Conservation (phyloP, 208 protist species). For the Polymyxa betae region DNA sequence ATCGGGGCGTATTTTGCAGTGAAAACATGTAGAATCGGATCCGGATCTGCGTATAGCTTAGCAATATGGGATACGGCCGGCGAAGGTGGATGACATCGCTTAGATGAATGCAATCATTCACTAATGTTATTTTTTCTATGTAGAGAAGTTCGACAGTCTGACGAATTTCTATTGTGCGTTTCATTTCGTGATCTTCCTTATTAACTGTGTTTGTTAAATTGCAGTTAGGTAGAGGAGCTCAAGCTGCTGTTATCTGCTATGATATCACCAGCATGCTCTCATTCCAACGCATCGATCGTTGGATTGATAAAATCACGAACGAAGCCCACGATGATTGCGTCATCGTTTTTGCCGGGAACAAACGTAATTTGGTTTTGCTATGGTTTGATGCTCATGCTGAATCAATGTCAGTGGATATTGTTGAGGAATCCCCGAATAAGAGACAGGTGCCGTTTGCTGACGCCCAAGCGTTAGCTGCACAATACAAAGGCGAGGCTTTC, state of each 20-base stretch:
- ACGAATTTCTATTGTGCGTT: constrained; percentile 37
- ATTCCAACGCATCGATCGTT: constrained; percentile 50
- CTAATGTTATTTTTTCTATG: not conserved
- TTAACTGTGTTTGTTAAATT: not conserved
- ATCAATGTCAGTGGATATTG: constrained; percentile 6
- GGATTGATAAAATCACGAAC: constrained; percentile 44
- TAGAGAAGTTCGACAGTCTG: constrained; percentile 51
- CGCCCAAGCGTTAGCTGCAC: constrained; percentile 1
- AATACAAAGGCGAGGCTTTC: constrained; percentile 16
- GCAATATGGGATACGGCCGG: constrained; percentile 43
- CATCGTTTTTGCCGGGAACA: constrained; percentile 47
- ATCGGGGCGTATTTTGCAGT: constrained; percentile 50
- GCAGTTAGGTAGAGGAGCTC: constrained; percentile 28
- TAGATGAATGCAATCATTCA: not conserved
- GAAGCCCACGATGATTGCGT: constrained; percentile 43
- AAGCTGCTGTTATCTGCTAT: constrained; percentile 34
- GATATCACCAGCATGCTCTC: constrained; percentile 41
- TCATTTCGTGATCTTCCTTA: not conserved
- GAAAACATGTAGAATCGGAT: constrained; percentile 3
- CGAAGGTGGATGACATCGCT: constrained; percentile 24
- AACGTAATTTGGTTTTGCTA: not conserved
- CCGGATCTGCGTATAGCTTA: constrained; percentile 20
- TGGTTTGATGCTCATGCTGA: no score
- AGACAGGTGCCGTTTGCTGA: not conserved
- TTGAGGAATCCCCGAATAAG: not conserved